Evolutionary conservation across 495 filamentous ascomycete genomes (phyloP).

Genomic region (Daldinia caldariorum): DNA sequence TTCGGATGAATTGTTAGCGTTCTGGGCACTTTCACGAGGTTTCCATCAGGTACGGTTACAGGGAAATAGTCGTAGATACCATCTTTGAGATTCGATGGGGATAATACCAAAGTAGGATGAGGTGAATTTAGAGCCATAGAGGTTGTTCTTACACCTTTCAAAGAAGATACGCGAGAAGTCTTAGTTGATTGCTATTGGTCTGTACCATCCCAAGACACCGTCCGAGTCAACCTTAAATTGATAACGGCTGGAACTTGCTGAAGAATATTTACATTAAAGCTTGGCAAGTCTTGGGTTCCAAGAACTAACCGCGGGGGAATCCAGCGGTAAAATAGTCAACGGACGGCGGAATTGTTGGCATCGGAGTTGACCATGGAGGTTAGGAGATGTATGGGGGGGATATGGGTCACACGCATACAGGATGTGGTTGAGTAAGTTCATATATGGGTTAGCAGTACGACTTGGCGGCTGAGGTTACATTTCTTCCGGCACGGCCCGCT

Average conservation of each 20-base stretch:
- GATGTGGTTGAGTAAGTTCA: background rate
- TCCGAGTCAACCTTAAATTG: background rate
- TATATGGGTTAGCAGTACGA: background rate
- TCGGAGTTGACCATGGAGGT: background rate
- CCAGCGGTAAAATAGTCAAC: background rate
- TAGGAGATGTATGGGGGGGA: background rate
- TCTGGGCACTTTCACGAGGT: slow-evolving; percentile 20
- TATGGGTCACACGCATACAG: slow-evolving; percentile 14
- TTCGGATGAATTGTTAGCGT: background rate
- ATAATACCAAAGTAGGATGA: background rate
- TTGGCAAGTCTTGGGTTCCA: slow-evolving; percentile 19
- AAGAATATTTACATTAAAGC: background rate
- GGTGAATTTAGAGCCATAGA: no score
- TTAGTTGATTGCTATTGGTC: background rate
- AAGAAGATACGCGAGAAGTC: background rate
- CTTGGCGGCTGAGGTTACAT: slow-evolving; percentile 30
- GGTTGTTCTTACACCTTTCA: background rate
- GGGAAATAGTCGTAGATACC: background rate
- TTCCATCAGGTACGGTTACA: background rate
- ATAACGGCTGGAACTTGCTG: background rate
- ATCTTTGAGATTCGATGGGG: background rate
- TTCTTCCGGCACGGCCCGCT: slow-evolving; percentile 34
- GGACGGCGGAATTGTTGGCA: slow-evolving; percentile 3
- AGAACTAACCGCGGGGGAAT: background rate
- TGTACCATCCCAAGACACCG: background rate